phyloP scores from a whole-genome alignment of 1,284 basidiomycete genomes.

The Fomitopsis schrenkii region DNA sequence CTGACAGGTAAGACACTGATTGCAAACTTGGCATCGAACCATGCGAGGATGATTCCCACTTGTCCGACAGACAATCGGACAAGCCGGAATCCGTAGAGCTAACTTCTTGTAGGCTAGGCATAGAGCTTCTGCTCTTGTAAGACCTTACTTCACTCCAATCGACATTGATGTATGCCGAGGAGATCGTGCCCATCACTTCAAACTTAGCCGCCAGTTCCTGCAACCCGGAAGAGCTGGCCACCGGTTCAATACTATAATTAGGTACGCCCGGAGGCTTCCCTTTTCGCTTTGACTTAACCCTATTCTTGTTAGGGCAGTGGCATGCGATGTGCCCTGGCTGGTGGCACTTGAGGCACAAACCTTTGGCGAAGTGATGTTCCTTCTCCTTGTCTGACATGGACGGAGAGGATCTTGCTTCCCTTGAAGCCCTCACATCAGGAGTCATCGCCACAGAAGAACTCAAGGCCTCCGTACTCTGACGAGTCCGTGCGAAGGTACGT shows the following conservation, averaged over 20 bases:
- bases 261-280: constrained; percentile 4
- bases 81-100: no score
- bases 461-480: no score
- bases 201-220: background rate
- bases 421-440: no score
- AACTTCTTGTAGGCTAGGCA: background rate
- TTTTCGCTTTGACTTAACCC: background rate
- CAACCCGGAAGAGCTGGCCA: background rate
- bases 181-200: background rate
- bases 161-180: background rate
- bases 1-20: no score
- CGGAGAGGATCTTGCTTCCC: background rate
- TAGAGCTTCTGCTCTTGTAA: background rate
- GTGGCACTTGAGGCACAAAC: constrained; percentile 2
- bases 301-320: background rate
- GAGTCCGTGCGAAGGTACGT: no score
- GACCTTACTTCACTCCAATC: background rate
- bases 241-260: background rate
- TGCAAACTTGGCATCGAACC: no score
- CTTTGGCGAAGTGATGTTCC: background rate
- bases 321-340: background rate
- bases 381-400: background rate
- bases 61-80: no score
- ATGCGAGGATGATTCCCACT: no score
- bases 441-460: no score